phyloP scores from a whole-genome alignment of 2,329 filamentous ascomycete species.

The Fusarium camptoceras region DNA sequence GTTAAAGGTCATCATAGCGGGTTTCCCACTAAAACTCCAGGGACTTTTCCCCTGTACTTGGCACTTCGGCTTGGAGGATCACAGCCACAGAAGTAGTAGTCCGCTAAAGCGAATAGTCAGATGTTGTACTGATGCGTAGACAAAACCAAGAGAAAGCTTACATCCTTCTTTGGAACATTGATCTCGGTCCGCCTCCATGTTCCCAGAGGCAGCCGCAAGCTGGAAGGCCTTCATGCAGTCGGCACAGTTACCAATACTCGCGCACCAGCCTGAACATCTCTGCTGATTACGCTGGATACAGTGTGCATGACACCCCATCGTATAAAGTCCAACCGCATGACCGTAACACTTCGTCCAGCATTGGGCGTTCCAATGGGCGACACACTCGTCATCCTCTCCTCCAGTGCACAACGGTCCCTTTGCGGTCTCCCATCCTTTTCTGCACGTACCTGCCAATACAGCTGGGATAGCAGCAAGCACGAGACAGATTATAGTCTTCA shows the following conservation, averaged over 20 bases:
- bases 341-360: not conserved
- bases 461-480: not conserved
- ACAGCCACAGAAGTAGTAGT: not conserved
- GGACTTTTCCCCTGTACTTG: not conserved
- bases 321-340: too few relatives aligned
- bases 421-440: not conserved
- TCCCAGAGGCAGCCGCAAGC: not conserved
- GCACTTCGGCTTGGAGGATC: not conserved
- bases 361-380: rapidly evolving
- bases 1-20: not conserved
- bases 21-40: not conserved
- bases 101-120: not conserved
- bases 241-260: not conserved
- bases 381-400: not conserved
- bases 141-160: not conserved
- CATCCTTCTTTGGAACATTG: not conserved
- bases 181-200: not conserved
- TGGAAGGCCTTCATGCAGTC: not conserved
- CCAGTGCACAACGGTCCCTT: not conserved
- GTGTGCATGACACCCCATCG: too few relatives aligned
- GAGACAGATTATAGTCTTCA: not conserved
- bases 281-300: too few relatives aligned
- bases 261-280: not conserved
- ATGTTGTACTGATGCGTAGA: not conserved
- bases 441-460: not conserved